Conservation (phyloP, 768 basidiomycete genomes). For the Tulasnella sp. region DNA sequence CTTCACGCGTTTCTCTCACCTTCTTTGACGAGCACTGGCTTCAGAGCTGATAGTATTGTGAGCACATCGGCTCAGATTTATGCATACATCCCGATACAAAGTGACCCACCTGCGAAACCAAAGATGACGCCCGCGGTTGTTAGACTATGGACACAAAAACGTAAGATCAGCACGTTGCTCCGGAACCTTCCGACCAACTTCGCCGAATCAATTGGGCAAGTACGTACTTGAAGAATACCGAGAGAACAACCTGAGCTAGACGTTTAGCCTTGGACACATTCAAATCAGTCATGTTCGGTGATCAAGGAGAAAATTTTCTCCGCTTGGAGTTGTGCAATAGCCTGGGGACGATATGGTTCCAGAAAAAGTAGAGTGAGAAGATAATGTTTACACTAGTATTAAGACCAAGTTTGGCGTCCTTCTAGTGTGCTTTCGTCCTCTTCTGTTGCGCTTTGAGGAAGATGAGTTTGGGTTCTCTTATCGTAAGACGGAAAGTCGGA, state of each 20-base stretch:
- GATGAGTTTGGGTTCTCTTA: no score
- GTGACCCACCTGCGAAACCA: constrained; percentile 22
- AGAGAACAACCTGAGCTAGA: constrained; percentile 3
- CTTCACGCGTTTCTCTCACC: constrained; percentile 15
- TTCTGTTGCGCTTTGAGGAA: no score
- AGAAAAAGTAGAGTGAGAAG: no score
- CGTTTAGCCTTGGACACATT: not conserved
- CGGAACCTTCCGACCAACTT: not conserved
- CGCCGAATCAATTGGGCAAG: not conserved
- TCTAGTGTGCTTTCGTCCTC: no score
- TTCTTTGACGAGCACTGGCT: constrained; percentile 27
- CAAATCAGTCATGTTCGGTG: not conserved
- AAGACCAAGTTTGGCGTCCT: no score
- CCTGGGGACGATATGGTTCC: no score
- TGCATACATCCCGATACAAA: no score
- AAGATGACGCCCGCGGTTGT: constrained; percentile 27
- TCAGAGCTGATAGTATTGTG: constrained; percentile 26
- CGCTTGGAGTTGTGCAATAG: no score
- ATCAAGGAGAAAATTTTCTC: no score
- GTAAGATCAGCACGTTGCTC: not conserved
- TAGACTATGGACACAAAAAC: constrained; percentile 17
- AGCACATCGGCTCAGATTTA: no score
- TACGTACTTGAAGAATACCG: constrained; percentile 13
- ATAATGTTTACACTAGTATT: no score
- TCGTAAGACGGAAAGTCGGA: no score